Evolutionary conservation across 768 basidiomycete genomes (phyloP), one percentile per base, ranked within the genome.

Genomic region (Mycena haematopus): DNA sequence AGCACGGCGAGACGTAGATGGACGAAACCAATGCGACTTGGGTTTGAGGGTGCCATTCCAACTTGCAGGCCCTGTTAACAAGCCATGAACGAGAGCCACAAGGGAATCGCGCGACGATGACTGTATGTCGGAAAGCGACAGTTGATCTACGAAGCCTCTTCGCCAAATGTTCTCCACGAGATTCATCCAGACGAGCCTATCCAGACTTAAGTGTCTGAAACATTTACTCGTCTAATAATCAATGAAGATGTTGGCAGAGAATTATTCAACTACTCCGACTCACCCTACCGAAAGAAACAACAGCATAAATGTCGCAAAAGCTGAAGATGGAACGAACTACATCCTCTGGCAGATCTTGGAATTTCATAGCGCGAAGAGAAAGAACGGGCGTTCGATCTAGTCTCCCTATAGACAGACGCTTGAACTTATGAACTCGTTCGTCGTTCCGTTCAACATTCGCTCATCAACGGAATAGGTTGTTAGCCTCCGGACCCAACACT

Each of bases 271-370:
- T 31, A 9, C 29, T 31, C 29, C 9, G 29, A 31, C 29, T 31
- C 29, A 65, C 63, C 40, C 46, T 13, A 38, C 63, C 45, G 38
- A 65, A 25, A 7, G 58, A 17, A 45, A 65, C 17, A n/a, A 65
- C 59, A 25, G 55, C 21, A 19, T 22, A 49, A 52, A 67, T 24
- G 62, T 50, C 42, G 46, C 52, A 54, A 59, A 66, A 50, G 66
- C 22, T 53, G 60, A 57, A 52, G 38, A 58, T 46, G 63, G 64
- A 36, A 60, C 67, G 46, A 68, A 66, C 47, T 70, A 65, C 33
- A 72, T 72, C 50, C 72, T 69, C 44, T 65, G 70, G 17, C 62
- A 68, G 40, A 66, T 31, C 59, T 71, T 74, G 42, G 66, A 55
- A 45, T 13, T 70, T 38, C 31, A 36, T 36, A 31, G 31, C 31